Conservation (phyloP, 257 asterid species). For the Fraxinus cuspidata region DNA sequence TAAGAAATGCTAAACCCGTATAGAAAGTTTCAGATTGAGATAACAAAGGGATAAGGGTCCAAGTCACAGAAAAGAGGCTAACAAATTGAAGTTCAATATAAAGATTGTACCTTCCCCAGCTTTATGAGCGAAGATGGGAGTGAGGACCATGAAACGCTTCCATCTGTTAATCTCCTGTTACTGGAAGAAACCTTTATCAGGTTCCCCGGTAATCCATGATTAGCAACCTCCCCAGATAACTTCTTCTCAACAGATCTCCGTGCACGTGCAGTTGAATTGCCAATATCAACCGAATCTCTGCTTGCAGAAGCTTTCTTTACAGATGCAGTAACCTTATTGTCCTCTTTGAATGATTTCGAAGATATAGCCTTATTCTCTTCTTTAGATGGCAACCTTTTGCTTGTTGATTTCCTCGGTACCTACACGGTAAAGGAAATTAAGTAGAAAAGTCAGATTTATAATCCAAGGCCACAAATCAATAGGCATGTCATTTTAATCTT, state of each 20-base stretch:
- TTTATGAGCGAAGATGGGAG: constrained; percentile 82
- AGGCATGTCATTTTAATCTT: too few relatives aligned
- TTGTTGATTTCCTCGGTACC: constrained; percentile 74
- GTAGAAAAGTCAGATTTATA: constrained; percentile 15
- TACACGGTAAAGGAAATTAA: constrained; percentile 34
- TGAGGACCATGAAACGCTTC: constrained; percentile 74
- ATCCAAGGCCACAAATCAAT: constrained; percentile 16
- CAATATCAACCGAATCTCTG: constrained; percentile 49
- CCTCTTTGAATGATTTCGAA: constrained; percentile 57
- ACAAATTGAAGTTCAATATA: constrained; percentile 1
- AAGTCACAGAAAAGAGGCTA: too few relatives aligned
- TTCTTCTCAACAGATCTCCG: constrained; percentile 55
- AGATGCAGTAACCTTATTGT: constrained; percentile 43
- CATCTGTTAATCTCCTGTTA: constrained; percentile 61
- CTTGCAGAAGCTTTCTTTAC: constrained; percentile 42
- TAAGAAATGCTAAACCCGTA: not conserved
- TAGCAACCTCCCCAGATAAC: constrained; percentile 51
- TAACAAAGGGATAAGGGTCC: too few relatives aligned
- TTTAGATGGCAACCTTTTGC: constrained; percentile 58
- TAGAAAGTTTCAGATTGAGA: too few relatives aligned
- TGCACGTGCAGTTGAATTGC: constrained; percentile 46
- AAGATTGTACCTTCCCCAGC: constrained; percentile 73
- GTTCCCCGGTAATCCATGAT: constrained; percentile 65
- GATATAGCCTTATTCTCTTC: constrained; percentile 54
- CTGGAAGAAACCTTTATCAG: constrained; percentile 68